phyloP scores from a whole-genome alignment of 75 land plant species.

The Picea glauca region DNA sequence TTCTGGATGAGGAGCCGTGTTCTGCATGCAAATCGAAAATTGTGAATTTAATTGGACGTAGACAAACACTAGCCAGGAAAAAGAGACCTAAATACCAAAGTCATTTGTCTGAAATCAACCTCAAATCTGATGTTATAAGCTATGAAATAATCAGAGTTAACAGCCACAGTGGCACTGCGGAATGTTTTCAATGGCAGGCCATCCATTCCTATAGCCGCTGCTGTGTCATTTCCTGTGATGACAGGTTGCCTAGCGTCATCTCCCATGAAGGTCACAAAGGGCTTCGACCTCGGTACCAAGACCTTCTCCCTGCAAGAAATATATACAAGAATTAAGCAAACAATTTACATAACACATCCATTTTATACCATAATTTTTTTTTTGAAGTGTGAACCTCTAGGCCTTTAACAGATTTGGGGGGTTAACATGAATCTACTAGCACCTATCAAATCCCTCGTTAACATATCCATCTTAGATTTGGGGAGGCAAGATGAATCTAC shows the following conservation, averaged over 20 bases:
- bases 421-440: too few relatives aligned
- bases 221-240: constrained; percentile 59
- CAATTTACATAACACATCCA: neutral
- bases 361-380: neutral
- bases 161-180: constrained; percentile 52
- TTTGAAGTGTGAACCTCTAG: neutral
- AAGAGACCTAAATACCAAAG: too few relatives aligned
- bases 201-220: constrained; percentile 26
- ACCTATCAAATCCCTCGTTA: neutral
- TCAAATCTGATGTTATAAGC: constrained; percentile 64
- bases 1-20: constrained; percentile 23
- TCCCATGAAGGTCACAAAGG: constrained; percentile 53
- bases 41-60: neutral
- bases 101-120: constrained; percentile 24
- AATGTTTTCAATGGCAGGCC: constrained; percentile 49
- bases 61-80: neutral
- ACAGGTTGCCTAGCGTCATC: constrained; percentile 24
- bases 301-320: constrained; percentile 59
- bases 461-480: neutral
- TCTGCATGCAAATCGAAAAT: neutral
- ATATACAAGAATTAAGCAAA: neutral
- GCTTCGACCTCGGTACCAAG: constrained; percentile 32
- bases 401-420: too few relatives aligned
- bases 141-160: constrained; percentile 57
- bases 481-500: too few relatives aligned